Conservation (phyloP, 768 basidiomycete genomes). For the Hydnomerulius pinastri region DNA sequence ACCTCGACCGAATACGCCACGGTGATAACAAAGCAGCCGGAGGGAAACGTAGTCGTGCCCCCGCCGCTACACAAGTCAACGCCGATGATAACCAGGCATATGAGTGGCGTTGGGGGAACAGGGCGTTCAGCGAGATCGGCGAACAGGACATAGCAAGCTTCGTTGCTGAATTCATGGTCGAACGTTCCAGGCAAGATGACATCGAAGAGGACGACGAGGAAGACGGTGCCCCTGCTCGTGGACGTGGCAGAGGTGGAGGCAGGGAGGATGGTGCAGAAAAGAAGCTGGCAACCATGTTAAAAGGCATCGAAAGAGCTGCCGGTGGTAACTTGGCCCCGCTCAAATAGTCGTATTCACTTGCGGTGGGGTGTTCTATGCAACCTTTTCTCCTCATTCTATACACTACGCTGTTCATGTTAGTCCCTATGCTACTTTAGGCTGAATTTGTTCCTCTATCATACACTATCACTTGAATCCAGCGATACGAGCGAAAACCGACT, state of each 20-base stretch:
- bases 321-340: slow-evolving; percentile 50
- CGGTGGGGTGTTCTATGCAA: not conserved
- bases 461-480: not conserved
- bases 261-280: slow-evolving; percentile 32
- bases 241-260: slow-evolving; percentile 18
- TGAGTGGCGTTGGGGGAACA: slow-evolving; percentile 88
- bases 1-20: slow-evolving; percentile 67
- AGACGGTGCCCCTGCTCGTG: slow-evolving; percentile 13
- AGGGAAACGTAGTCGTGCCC: slow-evolving; percentile 55
- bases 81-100: slow-evolving; percentile 36
- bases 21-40: slow-evolving; percentile 49
- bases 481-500: slow-evolving; percentile 23
- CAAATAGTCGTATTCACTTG: slow-evolving; percentile 14
- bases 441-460: not conserved
- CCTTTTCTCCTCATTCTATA: not conserved
- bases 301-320: slow-evolving; percentile 61
- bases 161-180: slow-evolving; percentile 76
- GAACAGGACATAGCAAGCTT: slow-evolving; percentile 73
- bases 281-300: slow-evolving; percentile 47
- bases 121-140: slow-evolving; percentile 78
- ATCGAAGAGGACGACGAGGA: slow-evolving; percentile 36
- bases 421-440: not conserved
- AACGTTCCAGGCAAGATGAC: slow-evolving; percentile 29
- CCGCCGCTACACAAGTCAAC: slow-evolving; percentile 41
- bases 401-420: not conserved